phyloP scores from a whole-genome alignment of 148 eudicot genomes.

The Limonium bicolor region DNA sequence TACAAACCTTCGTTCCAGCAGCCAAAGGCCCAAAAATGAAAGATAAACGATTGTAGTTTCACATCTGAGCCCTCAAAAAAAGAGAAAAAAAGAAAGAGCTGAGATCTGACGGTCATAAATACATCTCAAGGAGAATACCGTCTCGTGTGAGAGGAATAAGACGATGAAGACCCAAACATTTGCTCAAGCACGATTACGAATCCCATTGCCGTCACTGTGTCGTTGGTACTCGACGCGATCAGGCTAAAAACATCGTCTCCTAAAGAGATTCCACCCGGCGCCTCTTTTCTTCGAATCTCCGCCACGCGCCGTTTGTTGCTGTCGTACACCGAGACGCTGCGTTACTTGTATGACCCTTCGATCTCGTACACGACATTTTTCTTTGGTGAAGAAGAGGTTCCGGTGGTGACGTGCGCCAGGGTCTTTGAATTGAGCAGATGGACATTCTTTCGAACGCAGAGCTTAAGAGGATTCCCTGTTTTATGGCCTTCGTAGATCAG shows the following conservation, averaged over 20 bases:
- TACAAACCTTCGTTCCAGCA: no score
- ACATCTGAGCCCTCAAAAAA: no score
- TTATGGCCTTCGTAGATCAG: conserved; percentile 44
- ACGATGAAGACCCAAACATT: conserved; percentile 39
- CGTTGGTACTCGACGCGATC: conserved; percentile 17
- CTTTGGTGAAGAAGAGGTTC: neutral
- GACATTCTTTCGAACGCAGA: conserved; percentile 24
- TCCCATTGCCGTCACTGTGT: conserved; percentile 38
- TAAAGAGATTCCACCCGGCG: conserved; percentile 30
- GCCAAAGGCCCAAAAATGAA: no score
- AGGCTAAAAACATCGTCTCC: conserved; percentile 50
- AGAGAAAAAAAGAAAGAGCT: no score
- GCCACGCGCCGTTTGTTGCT: conserved; percentile 38
- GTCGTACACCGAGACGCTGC: conserved; percentile 37
- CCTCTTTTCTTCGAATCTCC: conserved; percentile 49
- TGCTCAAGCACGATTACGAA: conserved; percentile 52
- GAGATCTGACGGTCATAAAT: no score
- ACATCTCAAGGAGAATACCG: neutral
- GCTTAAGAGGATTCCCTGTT: conserved; percentile 27
- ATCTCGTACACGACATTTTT: conserved; percentile 28
- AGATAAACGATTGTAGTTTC: no score
- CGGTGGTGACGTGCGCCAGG: neutral
- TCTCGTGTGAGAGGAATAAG: conserved; percentile 3
- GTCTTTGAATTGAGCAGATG: conserved; percentile 9
- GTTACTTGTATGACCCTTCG: conserved; percentile 47